A percentile compares a stretch with the other conserved stretches of the same genome.
Evolutionary conservation across 306 rosid genomes (phyloP).

Genomic region (Lupinus albus): DNA sequence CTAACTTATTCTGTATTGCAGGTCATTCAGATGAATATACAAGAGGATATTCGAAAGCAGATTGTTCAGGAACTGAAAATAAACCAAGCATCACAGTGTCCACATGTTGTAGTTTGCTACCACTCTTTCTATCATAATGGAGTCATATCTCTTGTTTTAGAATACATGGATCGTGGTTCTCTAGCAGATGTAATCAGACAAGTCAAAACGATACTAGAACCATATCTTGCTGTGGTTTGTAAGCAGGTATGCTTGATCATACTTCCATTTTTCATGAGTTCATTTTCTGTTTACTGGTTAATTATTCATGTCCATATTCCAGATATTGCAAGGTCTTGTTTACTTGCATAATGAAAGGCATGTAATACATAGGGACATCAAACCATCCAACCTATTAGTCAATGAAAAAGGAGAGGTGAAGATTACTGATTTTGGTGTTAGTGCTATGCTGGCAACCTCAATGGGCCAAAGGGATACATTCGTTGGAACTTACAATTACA

Average conservation of each 20-base stretch:
- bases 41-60: conserved; percentile 93
- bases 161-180: conserved; percentile 99
- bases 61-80: conserved; percentile 98
- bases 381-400: conserved; percentile 92
- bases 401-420: conserved; percentile 97
- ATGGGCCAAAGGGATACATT: conserved; percentile 98
- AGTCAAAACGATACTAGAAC: conserved; percentile 94
- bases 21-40: conserved; percentile 97
- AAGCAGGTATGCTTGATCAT: conserved; percentile 68
- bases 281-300: conserved; percentile 19
- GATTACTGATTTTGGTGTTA: conserved; percentile 98
- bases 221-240: conserved; percentile 97
- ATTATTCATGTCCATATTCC: conserved; percentile 38
- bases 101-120: conserved; percentile 90
- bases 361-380: conserved; percentile 95
- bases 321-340: conserved; percentile 94
- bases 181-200: conserved; percentile 81
- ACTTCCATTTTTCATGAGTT: conserved; percentile 24
- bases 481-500: conserved; percentile 96
- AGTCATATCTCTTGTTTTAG: conserved; percentile 85
- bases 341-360: conserved; percentile 94
- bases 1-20: conserved; percentile 45
- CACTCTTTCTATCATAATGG: conserved; percentile 97
- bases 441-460: conserved; percentile 93
- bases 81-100: conserved; percentile 94